These are phyloP conservation scores for Metarhizium guizhouense DNA, from an alignment of 2,329 filamentous ascomycete genomes.

Conservation along the genomic window DNA sequence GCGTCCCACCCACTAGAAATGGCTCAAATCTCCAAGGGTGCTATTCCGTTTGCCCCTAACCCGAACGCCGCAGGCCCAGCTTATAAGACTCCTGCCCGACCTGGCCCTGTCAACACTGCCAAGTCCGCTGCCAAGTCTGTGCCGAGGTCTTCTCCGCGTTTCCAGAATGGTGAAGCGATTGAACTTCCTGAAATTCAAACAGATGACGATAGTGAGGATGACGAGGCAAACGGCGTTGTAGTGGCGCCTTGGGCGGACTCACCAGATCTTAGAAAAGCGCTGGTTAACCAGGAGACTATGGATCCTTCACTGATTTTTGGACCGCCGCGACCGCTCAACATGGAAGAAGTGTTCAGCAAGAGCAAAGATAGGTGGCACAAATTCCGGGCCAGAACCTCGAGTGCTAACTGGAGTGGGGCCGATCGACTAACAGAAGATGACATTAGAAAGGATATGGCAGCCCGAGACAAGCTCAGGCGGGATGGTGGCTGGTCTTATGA, in stretches of 20 bases:
- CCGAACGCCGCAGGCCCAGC: constrained; percentile 43
- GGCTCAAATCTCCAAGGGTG: constrained; percentile 79
- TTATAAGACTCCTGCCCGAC: constrained; percentile 64
- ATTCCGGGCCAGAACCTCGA: constrained; percentile 85
- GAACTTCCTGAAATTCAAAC: constrained; percentile 92
- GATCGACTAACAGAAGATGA: constrained; percentile 84
- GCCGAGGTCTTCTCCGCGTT: constrained; percentile 67
- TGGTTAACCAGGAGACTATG: constrained; percentile 74
- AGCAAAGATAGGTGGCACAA: constrained; percentile 78
- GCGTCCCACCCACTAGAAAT: constrained; percentile 67
- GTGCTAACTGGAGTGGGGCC: constrained; percentile 82
- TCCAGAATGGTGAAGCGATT: constrained; percentile 82
- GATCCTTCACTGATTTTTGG: constrained; percentile 86
- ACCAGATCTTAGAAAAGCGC: constrained; percentile 66
- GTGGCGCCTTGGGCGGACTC: constrained; percentile 84
- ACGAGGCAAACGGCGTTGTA: constrained; percentile 39
- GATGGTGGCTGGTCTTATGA: constrained; percentile 82
- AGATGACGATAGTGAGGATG: constrained; percentile 82
- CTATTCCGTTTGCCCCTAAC: constrained; percentile 78
- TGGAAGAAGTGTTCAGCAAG: constrained; percentile 94
- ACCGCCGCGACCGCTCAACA: constrained; percentile 75
- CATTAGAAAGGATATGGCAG: constrained; percentile 69
- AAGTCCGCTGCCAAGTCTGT: constrained; percentile 54
- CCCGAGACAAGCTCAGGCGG: constrained; percentile 66
- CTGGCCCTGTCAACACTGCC: constrained; percentile 28